Conservation (phyloP, 176 grass and related monocot species). For the Luzula sylvatica region DNA sequence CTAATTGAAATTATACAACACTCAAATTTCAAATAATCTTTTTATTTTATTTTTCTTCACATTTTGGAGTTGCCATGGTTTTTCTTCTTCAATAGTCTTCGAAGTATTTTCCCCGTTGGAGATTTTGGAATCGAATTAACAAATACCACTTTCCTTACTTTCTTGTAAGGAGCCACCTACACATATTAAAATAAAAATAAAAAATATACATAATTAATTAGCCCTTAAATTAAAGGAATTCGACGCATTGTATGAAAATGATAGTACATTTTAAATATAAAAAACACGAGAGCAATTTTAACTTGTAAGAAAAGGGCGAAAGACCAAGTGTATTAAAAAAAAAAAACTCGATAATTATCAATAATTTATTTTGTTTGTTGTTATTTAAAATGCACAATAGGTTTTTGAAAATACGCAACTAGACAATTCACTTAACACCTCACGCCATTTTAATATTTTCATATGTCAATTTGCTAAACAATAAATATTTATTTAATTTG, state of each 20-base stretch:
- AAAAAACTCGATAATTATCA: background rate
- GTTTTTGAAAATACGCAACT: background rate
- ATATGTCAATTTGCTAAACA: too few relatives aligned
- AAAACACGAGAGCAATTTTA: too few relatives aligned
- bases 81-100: slow-evolving; percentile 44
- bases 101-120: slow-evolving; percentile 63
- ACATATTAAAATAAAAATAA: background rate
- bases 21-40: too few relatives aligned
- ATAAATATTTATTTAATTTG: too few relatives aligned
- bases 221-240: too few relatives aligned
- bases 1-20: background rate
- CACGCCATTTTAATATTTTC: too few relatives aligned
- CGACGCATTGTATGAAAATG: background rate
- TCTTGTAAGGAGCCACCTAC: slow-evolving; percentile 85
- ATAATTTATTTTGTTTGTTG: background rate
- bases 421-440: too few relatives aligned
- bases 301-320: too few relatives aligned
- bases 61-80: slow-evolving; percentile 32
- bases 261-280: background rate
- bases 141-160: slow-evolving; percentile 78
- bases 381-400: background rate
- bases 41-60: slow-evolving; percentile 19
- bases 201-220: too few relatives aligned
- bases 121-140: slow-evolving; percentile 79
- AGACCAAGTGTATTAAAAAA: background rate